Percentiles rank a stretch among this genome's conserved stretches.
Conservation (phyloP, 495 filamentous ascomycete genomes). For the Copromyces sp. region DNA sequence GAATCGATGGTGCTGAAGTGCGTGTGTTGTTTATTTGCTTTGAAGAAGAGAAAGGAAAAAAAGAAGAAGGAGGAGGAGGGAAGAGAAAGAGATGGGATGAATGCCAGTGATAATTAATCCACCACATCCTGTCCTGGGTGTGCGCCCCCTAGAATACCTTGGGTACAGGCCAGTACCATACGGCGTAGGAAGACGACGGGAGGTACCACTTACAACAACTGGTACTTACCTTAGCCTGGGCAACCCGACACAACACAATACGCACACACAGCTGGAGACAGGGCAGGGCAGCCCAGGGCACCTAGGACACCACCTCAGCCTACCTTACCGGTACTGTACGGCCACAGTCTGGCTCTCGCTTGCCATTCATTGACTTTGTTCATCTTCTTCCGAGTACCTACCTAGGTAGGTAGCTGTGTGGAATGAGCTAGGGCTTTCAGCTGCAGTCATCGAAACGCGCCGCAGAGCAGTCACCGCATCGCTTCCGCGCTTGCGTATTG, state of each 20-base stretch:
- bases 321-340: neutral
- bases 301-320: neutral
- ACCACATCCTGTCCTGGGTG: neutral
- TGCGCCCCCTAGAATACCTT: neutral
- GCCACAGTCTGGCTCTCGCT: neutral
- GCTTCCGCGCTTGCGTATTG: neutral
- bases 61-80: slow-evolving; percentile 14
- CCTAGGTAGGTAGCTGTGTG: neutral
- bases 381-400: neutral
- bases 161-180: neutral
- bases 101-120: slow-evolving; percentile 1
- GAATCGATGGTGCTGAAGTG: slow-evolving; percentile 30
- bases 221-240: neutral
- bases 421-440: neutral
- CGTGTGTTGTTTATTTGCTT: slow-evolving; percentile 35
- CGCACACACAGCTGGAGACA: neutral
- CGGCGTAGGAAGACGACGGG: neutral
- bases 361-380: neutral
- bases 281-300: neutral
- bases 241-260: neutral
- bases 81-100: slow-evolving; percentile 10
- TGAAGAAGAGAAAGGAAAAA: slow-evolving; percentile 21
- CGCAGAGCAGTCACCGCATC: neutral
- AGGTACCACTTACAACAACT: slow-evolving; percentile 1
- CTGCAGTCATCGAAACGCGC: neutral